Conservation (phyloP, 1,284 basidiomycete genomes). For the Naganishia cerealis region DNA sequence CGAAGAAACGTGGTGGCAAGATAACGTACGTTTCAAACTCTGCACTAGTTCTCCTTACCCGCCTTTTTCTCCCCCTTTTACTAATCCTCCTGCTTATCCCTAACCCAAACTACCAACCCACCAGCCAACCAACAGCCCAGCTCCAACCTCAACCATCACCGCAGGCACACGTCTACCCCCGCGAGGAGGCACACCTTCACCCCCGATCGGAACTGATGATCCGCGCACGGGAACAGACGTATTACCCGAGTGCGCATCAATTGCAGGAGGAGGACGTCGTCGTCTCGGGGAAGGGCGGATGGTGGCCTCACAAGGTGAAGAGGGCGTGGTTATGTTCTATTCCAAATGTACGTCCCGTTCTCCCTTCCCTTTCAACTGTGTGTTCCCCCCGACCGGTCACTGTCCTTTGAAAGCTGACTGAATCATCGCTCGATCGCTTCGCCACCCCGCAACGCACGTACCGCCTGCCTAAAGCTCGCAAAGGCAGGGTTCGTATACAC, state of each 20-base stretch:
- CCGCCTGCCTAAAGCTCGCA: conserved; percentile 64
- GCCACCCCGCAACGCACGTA: background rate
- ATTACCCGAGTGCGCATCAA: conserved; percentile 41
- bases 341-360: conserved; percentile 60
- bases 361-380: background rate
- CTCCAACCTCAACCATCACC: conserved; percentile 17
- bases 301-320: conserved; percentile 71
- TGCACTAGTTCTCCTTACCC: too few species aligned
- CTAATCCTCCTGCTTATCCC: too few species aligned
- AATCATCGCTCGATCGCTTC: too few species aligned
- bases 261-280: background rate
- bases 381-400: too few species aligned
- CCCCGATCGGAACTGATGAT: conserved; percentile 69
- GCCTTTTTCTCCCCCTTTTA: too few species aligned
- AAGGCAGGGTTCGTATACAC: conserved; percentile 77
- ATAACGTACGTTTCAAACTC: background rate
- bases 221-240: conserved; percentile 68
- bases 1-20: conserved; percentile 7
- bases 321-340: conserved; percentile 68
- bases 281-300: conserved; percentile 34
- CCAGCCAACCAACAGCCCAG: too few species aligned
- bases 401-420: too few species aligned
- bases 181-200: conserved; percentile 61
- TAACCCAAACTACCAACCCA: too few species aligned
- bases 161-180: conserved; percentile 18